Conservation (phyloP, 2,329 filamentous ascomycete genomes). For the Curvularia hawaiiensis region DNA sequence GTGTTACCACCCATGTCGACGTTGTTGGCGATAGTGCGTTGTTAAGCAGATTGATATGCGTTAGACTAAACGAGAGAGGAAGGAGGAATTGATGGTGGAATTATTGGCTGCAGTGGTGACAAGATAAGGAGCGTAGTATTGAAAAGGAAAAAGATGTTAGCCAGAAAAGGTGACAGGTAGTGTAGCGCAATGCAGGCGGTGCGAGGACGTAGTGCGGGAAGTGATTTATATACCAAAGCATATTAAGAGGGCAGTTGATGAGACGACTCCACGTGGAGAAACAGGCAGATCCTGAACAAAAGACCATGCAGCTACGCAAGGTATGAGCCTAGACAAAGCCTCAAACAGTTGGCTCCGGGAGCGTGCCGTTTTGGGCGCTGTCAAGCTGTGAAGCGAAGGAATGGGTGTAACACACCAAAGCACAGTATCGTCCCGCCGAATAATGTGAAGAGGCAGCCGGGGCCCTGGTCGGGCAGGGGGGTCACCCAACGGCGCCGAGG, state of each 20-base stretch:
- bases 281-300: constrained; percentile 40
- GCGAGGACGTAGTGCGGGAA: constrained; percentile 28
- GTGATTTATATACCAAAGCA: constrained; percentile 37
- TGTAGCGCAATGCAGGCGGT: constrained; percentile 18
- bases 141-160: constrained; percentile 15
- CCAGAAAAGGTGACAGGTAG: constrained; percentile 13
- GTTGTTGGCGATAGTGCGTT: neutral
- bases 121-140: constrained; percentile 20
- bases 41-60: constrained; percentile 29
- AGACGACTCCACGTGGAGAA: constrained; percentile 45
- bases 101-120: constrained; percentile 18
- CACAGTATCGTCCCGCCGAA: constrained; percentile 37
- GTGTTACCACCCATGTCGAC: constrained; percentile 50
- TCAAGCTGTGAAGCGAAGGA: constrained; percentile 46
- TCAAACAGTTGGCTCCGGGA: constrained; percentile 49
- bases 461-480: constrained; percentile 35
- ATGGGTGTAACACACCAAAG: constrained; percentile 43
- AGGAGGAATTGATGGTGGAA: constrained; percentile 18
- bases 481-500: constrained; percentile 37
- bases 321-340: constrained; percentile 43
- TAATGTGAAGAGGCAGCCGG: constrained; percentile 31
- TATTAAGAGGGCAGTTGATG: constrained; percentile 37
- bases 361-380: constrained; percentile 47
- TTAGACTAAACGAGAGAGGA: constrained; percentile 35
- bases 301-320: constrained; percentile 44